Evolutionary conservation across 768 basidiomycete species (phyloP).

Genomic region (Lyophyllum shimeji): DNA sequence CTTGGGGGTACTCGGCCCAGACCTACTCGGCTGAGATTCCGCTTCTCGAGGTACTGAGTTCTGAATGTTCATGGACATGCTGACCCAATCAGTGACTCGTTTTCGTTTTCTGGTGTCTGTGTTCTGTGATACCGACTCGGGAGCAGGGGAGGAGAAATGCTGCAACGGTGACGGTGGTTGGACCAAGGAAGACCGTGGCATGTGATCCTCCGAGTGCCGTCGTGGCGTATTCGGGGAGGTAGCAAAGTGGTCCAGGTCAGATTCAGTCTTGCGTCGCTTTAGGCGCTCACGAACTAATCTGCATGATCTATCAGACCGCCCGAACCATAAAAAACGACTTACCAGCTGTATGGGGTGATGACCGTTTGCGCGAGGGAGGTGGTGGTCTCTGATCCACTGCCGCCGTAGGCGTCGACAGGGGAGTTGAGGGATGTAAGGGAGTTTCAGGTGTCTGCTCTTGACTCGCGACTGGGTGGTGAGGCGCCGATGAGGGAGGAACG

Average conservation of each 20-base stretch:
- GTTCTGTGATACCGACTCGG: constrained; percentile 5
- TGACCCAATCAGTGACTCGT: constrained; percentile 15
- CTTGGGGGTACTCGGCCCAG: neutral
- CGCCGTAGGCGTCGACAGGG: constrained; percentile 1
- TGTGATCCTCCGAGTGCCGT: neutral
- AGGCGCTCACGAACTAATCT: neutral
- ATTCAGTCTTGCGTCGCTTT: constrained; percentile 13
- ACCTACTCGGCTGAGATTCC: neutral
- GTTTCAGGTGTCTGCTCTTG: neutral
- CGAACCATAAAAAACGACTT: neutral
- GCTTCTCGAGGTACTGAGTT: neutral
- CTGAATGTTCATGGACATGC: neutral
- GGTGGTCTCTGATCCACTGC: neutral
- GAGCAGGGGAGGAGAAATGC: neutral
- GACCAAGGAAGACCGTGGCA: neutral
- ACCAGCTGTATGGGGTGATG: neutral
- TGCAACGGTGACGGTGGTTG: neutral
- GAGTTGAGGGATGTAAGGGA: constrained; percentile 1
- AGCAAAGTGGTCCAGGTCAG: neutral
- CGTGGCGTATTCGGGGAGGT: neutral
- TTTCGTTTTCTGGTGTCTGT: constrained; percentile 14
- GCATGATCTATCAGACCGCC: neutral
- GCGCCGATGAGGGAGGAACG: neutral
- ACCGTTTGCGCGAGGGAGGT: constrained; percentile 1
- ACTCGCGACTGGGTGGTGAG: neutral